Evolutionary conservation across 148 eudicot species (phyloP).

Genomic region (Nyssa sinensis): DNA sequence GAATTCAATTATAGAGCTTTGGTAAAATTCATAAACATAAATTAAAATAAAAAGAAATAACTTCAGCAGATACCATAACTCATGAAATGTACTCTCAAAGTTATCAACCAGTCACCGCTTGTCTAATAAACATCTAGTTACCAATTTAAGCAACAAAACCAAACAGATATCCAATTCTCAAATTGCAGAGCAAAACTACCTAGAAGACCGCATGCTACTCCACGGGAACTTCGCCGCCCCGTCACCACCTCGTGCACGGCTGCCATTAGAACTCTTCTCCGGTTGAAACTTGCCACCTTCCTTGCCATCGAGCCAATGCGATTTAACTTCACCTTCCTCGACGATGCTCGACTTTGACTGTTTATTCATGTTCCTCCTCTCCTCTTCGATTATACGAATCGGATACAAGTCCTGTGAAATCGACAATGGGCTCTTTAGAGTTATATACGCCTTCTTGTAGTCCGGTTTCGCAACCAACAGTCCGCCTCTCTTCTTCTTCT

Average conservation of each 20-base stretch:
- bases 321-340: slow-evolving; percentile 52
- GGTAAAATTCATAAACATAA: not conserved
- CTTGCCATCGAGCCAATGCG: slow-evolving; percentile 88
- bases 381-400: slow-evolving; percentile 61
- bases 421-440: slow-evolving; percentile 58
- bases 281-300: no score
- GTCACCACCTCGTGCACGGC: not conserved
- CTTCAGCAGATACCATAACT: not conserved
- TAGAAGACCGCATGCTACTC: slow-evolving; percentile 65
- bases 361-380: slow-evolving; percentile 46
- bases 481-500: slow-evolving; percentile 88
- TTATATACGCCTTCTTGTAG: slow-evolving; percentile 85
- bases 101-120: not conserved
- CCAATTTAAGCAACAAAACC: no score
- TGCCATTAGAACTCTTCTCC: not conserved
- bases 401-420: slow-evolving; percentile 81
- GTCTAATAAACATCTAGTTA: no score
- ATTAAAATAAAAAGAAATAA: no score
- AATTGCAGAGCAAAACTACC: slow-evolving; percentile 34
- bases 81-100: not conserved
- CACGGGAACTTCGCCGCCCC: slow-evolving; percentile 63
- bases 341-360: slow-evolving; percentile 64
- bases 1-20: not conserved
- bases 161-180: not conserved
- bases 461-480: slow-evolving; percentile 70